These are phyloP conservation scores for Fusarium setosum DNA, from an alignment of 2,329 filamentous ascomycete genomes.

Conservation along the genomic window DNA sequence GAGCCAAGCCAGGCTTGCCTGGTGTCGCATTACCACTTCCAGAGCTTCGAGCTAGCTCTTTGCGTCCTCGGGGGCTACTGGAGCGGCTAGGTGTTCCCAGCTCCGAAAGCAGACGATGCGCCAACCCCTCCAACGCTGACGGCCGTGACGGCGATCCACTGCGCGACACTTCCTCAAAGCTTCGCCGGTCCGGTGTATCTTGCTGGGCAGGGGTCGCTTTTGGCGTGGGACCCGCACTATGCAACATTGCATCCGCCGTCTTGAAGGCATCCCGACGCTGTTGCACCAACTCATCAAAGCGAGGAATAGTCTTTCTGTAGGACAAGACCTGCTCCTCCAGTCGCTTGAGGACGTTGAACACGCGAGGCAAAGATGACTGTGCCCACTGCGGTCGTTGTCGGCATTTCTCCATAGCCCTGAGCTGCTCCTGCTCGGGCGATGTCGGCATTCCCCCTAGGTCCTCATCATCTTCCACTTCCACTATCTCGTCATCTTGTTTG, in stretches of 20 bases:
- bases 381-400: conserved; percentile 66
- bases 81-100: conserved; percentile 65
- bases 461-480: conserved; percentile 36
- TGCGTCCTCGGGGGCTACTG: conserved; percentile 61
- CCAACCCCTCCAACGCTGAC: conserved; percentile 69
- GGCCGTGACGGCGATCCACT: conserved; percentile 64
- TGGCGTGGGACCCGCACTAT: conserved; percentile 46
- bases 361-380: conserved; percentile 59
- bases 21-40: conserved; percentile 48
- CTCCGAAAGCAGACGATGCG: conserved; percentile 71
- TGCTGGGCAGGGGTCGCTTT: conserved; percentile 46
- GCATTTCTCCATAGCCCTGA: conserved; percentile 62
- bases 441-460: conserved; percentile 29
- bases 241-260: conserved; percentile 63
- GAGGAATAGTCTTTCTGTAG: conserved; percentile 73
- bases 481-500: conserved; percentile 8
- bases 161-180: conserved; percentile 56
- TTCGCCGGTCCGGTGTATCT: conserved; percentile 55
- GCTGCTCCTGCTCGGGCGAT: conserved; percentile 48
- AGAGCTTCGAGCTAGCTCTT: conserved; percentile 52
- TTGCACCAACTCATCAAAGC: conserved; percentile 79
- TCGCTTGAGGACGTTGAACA: conserved; percentile 68
- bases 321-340: conserved; percentile 71
- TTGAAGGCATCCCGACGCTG: conserved; percentile 73
- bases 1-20: conserved; percentile 48